Evolutionary conservation across 2,329 filamentous ascomycete species (phyloP).

Genomic region (Verticillium albo-atrum): DNA sequence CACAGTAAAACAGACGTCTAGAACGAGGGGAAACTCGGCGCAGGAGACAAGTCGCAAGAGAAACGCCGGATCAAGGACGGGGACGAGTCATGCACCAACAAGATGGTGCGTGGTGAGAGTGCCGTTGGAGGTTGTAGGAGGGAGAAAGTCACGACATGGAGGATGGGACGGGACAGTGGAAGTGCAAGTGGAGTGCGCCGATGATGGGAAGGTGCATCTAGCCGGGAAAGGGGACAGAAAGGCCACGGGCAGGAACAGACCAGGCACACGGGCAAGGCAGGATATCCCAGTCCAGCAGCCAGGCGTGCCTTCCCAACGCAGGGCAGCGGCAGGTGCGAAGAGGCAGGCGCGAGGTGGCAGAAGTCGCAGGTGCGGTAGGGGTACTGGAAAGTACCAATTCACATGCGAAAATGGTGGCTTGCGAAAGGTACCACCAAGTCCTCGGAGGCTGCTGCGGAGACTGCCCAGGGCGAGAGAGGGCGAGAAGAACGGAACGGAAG

Average conservation of each 20-base stretch:
- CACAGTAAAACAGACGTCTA: neutral
- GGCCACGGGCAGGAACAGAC: neutral
- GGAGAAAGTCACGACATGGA: neutral
- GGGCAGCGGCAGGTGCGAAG: neutral
- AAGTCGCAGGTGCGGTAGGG: neutral
- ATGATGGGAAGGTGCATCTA: neutral
- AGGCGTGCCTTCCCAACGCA: neutral
- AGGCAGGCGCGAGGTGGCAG: neutral
- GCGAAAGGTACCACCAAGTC: neutral
- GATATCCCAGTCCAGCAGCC: neutral
- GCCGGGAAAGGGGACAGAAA: neutral
- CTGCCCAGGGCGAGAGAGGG: neutral
- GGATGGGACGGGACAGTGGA: neutral
- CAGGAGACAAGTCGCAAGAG: neutral
- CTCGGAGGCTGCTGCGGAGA: conserved; percentile 1
- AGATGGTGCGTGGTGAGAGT: neutral
- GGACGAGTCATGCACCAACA: neutral
- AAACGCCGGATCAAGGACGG: neutral
- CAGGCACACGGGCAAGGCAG: neutral
- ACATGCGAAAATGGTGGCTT: neutral
- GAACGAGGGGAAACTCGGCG: neutral
- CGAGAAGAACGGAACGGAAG: conserved; percentile 11
- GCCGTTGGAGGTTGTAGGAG: neutral
- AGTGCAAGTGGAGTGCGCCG: neutral
- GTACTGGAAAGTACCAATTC: neutral